These are phyloP conservation scores for Lichtheimia ramosa DNA, from an alignment of 371 early-diverging fungal genomes.

Conservation along the genomic window DNA sequence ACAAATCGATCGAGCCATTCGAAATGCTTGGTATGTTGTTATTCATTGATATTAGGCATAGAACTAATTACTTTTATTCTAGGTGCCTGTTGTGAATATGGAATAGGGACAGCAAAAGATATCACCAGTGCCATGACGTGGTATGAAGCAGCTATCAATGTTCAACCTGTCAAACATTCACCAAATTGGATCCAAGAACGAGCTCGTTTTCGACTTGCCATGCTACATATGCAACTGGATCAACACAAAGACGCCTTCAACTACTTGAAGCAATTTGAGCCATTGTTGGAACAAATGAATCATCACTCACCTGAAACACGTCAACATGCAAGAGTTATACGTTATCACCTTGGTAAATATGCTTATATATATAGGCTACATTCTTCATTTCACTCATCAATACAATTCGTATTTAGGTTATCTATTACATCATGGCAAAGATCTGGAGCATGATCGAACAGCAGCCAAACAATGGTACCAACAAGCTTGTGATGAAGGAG, in stretches of 20 bases:
- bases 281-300: slow-evolving; percentile 19
- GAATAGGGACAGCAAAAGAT: slow-evolving; percentile 10
- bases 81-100: slow-evolving; percentile 22
- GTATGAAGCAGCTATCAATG: slow-evolving; percentile 10
- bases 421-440: slow-evolving; percentile 6
- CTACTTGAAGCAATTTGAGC: slow-evolving; percentile 7
- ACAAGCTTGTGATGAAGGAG: slow-evolving; percentile 16
- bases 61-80: not conserved
- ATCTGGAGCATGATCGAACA: not conserved
- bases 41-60: not conserved
- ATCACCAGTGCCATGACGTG: slow-evolving; percentile 15
- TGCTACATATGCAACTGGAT: slow-evolving; percentile 14
- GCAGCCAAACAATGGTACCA: slow-evolving; percentile 15
- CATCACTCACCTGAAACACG: slow-evolving; percentile 25
- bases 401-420: slow-evolving; percentile 9
- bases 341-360: slow-evolving; percentile 31
- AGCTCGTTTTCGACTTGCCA: slow-evolving; percentile 26
- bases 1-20: slow-evolving; percentile 15
- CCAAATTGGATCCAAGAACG: slow-evolving; percentile 27
- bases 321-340: slow-evolving; percentile 26
- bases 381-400: not conserved
- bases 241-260: slow-evolving; percentile 17
- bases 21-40: slow-evolving; percentile 15
- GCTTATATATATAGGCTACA: not conserved
- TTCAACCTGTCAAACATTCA: slow-evolving; percentile 4